Percentiles rank a stretch among this genome's conserved stretches.
Conservation (phyloP, 164 flowering plant species). For the Sextonia rubra region DNA sequence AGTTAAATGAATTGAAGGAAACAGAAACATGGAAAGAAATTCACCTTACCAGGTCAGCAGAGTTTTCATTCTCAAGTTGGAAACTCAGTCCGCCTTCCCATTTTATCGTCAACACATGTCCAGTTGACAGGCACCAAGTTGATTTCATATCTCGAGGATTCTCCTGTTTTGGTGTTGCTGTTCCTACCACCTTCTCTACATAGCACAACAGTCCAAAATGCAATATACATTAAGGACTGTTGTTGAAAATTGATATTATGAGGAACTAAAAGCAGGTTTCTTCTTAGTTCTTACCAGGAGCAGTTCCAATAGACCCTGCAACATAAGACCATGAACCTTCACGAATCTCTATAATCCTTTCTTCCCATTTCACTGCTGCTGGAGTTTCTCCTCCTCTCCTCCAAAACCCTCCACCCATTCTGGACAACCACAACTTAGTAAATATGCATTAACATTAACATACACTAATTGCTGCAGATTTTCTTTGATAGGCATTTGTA, state of each 20-base stretch:
- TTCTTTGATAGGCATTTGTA: neutral
- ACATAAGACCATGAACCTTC: conserved; percentile 94
- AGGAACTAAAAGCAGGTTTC: no score
- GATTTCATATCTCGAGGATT: conserved; percentile 39
- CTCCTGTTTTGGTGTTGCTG: conserved; percentile 69
- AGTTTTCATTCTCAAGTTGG: conserved; percentile 30
- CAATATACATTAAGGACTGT: neutral
- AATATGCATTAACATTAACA: neutral
- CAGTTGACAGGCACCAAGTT: conserved; percentile 74
- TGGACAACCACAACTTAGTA: conserved; percentile 13
- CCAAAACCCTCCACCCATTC: conserved; percentile 88
- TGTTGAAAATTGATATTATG: neutral
- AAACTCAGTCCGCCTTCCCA: conserved; percentile 43
- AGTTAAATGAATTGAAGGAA: neutral
- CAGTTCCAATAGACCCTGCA: conserved; percentile 77
- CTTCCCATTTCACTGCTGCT: conserved; percentile 62
- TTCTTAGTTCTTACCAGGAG: conserved; percentile 54
- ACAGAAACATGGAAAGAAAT: neutral
- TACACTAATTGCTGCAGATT: neutral
- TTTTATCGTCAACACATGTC: conserved; percentile 52
- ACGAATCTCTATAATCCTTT: conserved; percentile 70
- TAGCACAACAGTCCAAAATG: conserved; percentile 6
- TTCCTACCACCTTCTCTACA: conserved; percentile 87
- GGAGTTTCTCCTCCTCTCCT: conserved; percentile 88
- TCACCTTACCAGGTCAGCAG: conserved; percentile 39